phyloP scores from a whole-genome alignment of 768 basidiomycete genomes.

The Hydnomerulius pinastri region DNA sequence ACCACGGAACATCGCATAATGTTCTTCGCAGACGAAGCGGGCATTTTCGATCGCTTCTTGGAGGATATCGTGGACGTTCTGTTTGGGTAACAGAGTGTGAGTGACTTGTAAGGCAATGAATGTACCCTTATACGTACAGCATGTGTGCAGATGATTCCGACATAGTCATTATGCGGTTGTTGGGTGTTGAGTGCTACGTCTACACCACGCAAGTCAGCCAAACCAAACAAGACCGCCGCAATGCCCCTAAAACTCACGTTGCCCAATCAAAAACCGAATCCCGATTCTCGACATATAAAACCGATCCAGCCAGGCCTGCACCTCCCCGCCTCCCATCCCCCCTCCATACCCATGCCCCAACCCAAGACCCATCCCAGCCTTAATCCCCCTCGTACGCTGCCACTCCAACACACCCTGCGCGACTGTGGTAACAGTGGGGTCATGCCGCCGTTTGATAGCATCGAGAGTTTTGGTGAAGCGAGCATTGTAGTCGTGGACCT shows the following conservation, averaged over 20 bases:
- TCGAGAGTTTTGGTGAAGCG: constrained; percentile 87
- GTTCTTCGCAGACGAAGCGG: constrained; percentile 91
- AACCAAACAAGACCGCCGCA: neutral
- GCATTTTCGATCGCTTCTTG: constrained; percentile 99
- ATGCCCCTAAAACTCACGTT: constrained; percentile 62
- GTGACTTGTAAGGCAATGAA: neutral
- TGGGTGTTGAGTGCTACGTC: constrained; percentile 95
- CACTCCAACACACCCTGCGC: constrained; percentile 96
- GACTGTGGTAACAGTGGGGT: constrained; percentile 96
- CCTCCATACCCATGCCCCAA: constrained; percentile 26
- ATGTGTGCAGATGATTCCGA: constrained; percentile 96
- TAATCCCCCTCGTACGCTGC: constrained; percentile 60
- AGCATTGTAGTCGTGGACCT: constrained; percentile 90
- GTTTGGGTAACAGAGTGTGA: constrained; percentile 4
- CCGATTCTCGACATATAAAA: constrained; percentile 97
- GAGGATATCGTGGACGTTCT: constrained; percentile 97
- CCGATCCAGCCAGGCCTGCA: constrained; percentile 94
- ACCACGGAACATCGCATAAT: constrained; percentile 93
- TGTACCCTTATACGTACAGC: constrained; percentile 52
- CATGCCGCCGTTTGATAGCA: constrained; percentile 90
- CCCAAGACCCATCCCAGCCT: constrained; percentile 29
- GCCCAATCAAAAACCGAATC: constrained; percentile 95
- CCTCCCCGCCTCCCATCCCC: constrained; percentile 75
- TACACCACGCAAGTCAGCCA: constrained; percentile 29
- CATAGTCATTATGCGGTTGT: constrained; percentile 86